phyloP scores from a whole-genome alignment of 257 asterid species.

The Ocimum tenuiflorum region DNA sequence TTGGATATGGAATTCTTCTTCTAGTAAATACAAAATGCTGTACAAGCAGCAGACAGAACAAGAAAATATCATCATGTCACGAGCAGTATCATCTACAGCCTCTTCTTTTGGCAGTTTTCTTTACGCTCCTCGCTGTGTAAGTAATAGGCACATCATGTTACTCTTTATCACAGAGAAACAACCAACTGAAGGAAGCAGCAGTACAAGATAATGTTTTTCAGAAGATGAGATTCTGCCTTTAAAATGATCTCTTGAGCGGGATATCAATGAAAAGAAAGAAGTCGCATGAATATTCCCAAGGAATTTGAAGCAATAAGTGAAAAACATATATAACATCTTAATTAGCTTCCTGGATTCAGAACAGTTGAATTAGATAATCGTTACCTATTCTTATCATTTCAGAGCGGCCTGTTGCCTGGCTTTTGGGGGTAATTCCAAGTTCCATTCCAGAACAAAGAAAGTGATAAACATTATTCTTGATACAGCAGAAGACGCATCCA shows the following conservation, averaged over 20 bases:
- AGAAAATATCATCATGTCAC: conserved; percentile 30
- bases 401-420: conserved; percentile 69
- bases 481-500: conserved; percentile 66
- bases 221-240: background rate
- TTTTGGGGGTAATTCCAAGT: conserved; percentile 63
- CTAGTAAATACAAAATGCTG: conserved; percentile 23
- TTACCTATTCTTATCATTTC: conserved; percentile 18
- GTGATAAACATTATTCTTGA: conserved; percentile 57
- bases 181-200: background rate
- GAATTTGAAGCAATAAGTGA: background rate
- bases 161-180: background rate
- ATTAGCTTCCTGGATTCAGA: background rate
- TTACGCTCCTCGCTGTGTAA: conserved; percentile 56
- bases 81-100: conserved; percentile 30
- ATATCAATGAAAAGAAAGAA: background rate
- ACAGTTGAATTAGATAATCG: background rate
- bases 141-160: background rate
- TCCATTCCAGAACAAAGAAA: conserved; percentile 54
- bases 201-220: background rate
- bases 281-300: background rate
- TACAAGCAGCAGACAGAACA: conserved; percentile 25
- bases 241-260: background rate
- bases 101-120: conserved; percentile 35
- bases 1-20: conserved; percentile 43
- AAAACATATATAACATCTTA: background rate